Conservation (phyloP, 345 rosid genomes). For the Rhodamnia rubescens region DNA sequence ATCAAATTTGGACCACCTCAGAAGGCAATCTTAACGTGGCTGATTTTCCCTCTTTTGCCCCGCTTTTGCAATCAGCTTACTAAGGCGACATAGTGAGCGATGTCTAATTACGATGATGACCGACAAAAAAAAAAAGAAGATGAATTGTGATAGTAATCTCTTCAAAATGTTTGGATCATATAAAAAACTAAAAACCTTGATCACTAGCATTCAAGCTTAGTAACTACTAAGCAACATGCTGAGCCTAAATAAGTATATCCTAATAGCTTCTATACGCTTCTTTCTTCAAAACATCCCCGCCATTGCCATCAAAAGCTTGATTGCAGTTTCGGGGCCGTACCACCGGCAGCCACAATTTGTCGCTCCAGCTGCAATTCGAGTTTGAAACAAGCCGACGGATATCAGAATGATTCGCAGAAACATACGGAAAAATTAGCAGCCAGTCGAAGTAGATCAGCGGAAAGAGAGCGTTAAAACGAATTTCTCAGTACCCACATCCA, state of each 20-base stretch:
- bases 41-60: too few species aligned
- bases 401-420: background rate
- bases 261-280: background rate
- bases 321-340: slow-evolving; percentile 32
- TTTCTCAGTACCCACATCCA: slow-evolving; percentile 36
- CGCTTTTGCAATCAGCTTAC: too few species aligned
- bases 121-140: too few species aligned
- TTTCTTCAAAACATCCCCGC: background rate
- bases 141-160: background rate
- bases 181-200: background rate
- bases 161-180: background rate
- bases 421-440: background rate
- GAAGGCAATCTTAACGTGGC: too few species aligned
- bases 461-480: background rate
- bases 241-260: background rate
- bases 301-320: background rate
- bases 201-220: background rate
- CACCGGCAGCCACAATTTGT: slow-evolving; percentile 81
- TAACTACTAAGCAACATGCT: background rate
- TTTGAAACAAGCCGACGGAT: background rate
- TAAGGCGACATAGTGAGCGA: too few species aligned
- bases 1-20: too few species aligned
- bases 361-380: slow-evolving; percentile 56
- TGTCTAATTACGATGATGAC: too few species aligned
- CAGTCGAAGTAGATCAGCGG: background rate